Evolutionary conservation across 441 rosid genomes (phyloP).

Genomic region (Corymbia calophylla): DNA sequence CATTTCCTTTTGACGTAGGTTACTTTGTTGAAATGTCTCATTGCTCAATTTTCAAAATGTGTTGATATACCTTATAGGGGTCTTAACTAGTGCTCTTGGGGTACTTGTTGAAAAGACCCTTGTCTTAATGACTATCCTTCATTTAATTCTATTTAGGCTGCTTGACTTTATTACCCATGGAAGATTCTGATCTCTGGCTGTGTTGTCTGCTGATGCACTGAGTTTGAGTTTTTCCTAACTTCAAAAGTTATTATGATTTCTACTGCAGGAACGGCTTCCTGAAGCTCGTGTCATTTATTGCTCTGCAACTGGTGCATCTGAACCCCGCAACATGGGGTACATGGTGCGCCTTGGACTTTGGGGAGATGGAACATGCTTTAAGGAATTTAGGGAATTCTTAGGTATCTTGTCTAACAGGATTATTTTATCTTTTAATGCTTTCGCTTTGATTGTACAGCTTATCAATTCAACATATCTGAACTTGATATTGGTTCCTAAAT

Average conservation of each 20-base stretch:
- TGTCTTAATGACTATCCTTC: background rate
- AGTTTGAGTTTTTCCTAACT: background rate
- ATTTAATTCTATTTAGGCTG: background rate
- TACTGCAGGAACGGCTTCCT: conserved; percentile 85
- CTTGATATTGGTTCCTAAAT: background rate
- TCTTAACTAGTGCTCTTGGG: background rate
- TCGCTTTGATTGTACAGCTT: background rate
- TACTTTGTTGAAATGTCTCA: background rate
- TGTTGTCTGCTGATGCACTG: background rate
- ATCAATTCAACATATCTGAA: background rate
- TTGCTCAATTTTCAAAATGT: background rate
- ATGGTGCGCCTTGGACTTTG: conserved; percentile 99
- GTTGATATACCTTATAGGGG: background rate
- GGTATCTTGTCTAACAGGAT: conserved; percentile 26
- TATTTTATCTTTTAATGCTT: conserved; percentile 4
- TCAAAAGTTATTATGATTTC: background rate
- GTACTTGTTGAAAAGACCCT: background rate
- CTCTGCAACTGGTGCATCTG: conserved; percentile 99
- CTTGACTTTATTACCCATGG: background rate
- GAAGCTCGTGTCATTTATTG: conserved; percentile 97
- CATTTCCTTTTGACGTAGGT: background rate
- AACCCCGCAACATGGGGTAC: conserved; percentile 98
- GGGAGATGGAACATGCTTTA: conserved; percentile 93
- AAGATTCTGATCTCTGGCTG: background rate
- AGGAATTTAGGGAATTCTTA: conserved; percentile 71